phyloP scores from a whole-genome alignment of 352 stramenopile genomes.

The Phytophthora macrochlamydospora region DNA sequence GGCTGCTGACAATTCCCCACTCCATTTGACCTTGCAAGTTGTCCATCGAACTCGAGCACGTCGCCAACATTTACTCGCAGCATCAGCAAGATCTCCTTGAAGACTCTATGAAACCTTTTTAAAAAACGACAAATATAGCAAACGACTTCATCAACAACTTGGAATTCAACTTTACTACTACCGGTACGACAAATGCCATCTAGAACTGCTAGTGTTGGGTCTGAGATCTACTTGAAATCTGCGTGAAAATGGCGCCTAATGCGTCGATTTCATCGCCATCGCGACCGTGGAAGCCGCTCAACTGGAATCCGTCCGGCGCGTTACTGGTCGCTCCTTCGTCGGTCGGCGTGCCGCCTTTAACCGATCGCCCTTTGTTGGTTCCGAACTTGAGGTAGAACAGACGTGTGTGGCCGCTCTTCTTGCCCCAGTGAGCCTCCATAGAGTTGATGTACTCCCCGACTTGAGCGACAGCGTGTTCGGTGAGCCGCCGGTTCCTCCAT shows the following conservation, averaged over 20 bases:
- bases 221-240: neutral
- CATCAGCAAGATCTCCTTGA: slow-evolving; percentile 5
- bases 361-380: neutral
- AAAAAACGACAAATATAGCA: too few relatives aligned
- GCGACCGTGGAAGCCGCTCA: neutral
- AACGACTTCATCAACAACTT: too few relatives aligned
- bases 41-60: slow-evolving; percentile 46
- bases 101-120: neutral
- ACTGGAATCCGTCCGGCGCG: slow-evolving; percentile 23
- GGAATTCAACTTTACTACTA: too few relatives aligned
- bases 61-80: slow-evolving; percentile 46
- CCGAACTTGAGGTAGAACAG: too few relatives aligned
- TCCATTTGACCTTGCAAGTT: neutral
- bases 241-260: neutral
- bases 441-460: too few relatives aligned
- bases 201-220: too few relatives aligned
- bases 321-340: slow-evolving; percentile 13
- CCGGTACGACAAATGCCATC: too few relatives aligned
- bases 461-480: too few relatives aligned
- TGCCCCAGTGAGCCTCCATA: too few relatives aligned
- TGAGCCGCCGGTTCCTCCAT: too few relatives aligned
- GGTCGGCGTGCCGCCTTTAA: slow-evolving; percentile 35
- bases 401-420: too few relatives aligned
- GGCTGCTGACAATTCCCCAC: too few relatives aligned
- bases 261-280: neutral